Evolutionary conservation across 495 filamentous ascomycete species (phyloP).

Genomic region (Penicillium steckii): DNA sequence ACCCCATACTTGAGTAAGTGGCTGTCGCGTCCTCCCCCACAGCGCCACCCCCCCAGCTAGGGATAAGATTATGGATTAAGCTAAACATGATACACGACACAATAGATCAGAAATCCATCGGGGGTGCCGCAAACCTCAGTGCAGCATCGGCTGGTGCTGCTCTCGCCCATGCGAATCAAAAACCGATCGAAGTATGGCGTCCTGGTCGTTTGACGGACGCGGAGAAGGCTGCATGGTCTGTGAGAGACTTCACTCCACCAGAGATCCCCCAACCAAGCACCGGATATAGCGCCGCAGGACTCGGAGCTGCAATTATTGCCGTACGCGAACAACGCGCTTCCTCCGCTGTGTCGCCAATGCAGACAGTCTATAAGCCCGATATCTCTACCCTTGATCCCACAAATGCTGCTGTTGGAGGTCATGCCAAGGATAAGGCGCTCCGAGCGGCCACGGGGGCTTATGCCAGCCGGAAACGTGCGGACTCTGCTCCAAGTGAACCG

Average conservation of each 20-base stretch:
- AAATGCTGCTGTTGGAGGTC: conserved; percentile 56
- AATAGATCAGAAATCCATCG: conserved; percentile 62
- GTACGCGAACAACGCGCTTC: conserved; percentile 52
- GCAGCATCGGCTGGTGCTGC: conserved; percentile 72
- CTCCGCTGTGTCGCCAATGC: conserved; percentile 7
- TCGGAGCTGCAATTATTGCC: conserved; percentile 72
- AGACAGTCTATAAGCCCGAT: conserved; percentile 10
- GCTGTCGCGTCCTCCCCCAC: conserved; percentile 2
- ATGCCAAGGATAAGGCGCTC: conserved; percentile 58
- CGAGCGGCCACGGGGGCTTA: conserved; percentile 74
- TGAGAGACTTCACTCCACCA: conserved; percentile 64
- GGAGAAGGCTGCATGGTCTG: conserved; percentile 64
- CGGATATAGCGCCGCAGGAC: conserved; percentile 54
- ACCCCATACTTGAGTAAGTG: conserved; percentile 27
- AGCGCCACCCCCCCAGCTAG: not conserved
- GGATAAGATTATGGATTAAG: not conserved
- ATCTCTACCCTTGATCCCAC: conserved; percentile 3
- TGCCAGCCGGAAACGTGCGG: conserved; percentile 61
- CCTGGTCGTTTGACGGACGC: conserved; percentile 60
- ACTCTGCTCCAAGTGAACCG: conserved; percentile 56
- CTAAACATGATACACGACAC: conserved; percentile 32
- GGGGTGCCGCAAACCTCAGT: conserved; percentile 66
- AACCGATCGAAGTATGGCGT: conserved; percentile 58
- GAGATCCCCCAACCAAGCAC: conserved; percentile 52
- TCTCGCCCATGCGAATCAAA: conserved; percentile 69